Evolutionary conservation across 2,329 filamentous ascomycete species (phyloP).

Genomic region (Xylariaceae sp.): DNA sequence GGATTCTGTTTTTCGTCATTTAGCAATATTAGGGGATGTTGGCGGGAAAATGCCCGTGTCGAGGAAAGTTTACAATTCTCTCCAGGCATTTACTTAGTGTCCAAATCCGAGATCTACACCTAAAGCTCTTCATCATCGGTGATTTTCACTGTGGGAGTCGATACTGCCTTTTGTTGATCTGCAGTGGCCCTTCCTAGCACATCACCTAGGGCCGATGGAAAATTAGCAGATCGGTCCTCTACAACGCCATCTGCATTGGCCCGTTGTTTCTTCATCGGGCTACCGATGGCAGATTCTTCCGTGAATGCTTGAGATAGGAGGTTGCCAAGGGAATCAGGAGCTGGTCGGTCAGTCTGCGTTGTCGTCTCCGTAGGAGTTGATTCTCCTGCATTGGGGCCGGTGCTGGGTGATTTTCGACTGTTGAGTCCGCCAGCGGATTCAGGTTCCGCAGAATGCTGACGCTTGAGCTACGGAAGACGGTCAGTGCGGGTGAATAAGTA

Average conservation of each 20-base stretch:
- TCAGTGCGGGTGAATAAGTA: conserved; percentile 33
- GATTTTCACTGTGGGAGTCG: conserved; percentile 26
- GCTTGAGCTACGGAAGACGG: conserved; percentile 69
- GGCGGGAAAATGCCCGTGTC: neutral
- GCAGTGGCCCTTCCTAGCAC: conserved; percentile 46
- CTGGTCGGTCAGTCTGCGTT: conserved; percentile 41
- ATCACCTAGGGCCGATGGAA: conserved; percentile 50
- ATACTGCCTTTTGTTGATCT: conserved; percentile 34
- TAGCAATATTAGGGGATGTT: no score
- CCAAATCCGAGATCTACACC: neutral
- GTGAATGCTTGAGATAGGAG: conserved; percentile 53
- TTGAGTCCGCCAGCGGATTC: conserved; percentile 54
- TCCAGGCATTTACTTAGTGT: neutral
- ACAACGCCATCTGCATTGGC: conserved; percentile 63
- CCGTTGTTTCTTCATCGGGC: conserved; percentile 78
- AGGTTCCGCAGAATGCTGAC: conserved; percentile 77
- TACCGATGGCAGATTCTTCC: conserved; percentile 63
- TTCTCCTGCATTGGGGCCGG: conserved; percentile 48
- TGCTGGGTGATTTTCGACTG: conserved; percentile 54
- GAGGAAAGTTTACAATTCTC: neutral
- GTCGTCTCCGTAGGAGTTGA: conserved; percentile 51
- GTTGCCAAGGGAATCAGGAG: conserved; percentile 44
- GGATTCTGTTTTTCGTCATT: neutral
- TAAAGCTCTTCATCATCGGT: conserved; percentile 44
- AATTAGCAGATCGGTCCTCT: conserved; percentile 46